Evolutionary conservation across 257 asterid species (phyloP).

Genomic region (Solanum tacnaense): DNA sequence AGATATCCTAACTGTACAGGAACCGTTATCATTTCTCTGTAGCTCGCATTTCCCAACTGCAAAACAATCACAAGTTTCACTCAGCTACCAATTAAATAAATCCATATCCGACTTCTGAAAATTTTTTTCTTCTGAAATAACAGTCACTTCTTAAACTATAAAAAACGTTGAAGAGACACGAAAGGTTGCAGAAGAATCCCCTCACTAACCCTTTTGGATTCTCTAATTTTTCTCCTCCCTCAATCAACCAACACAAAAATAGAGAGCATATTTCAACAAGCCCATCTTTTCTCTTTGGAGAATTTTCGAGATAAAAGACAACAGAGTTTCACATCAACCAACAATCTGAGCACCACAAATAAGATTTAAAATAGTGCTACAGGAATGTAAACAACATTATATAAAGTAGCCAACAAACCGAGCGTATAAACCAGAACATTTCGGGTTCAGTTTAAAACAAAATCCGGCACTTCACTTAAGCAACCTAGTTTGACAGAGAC

Average conservation of each 20-base stretch:
- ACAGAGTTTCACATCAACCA: neutral
- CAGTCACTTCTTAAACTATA: neutral
- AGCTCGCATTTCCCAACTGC: slow-evolving; percentile 64
- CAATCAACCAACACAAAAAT: neutral
- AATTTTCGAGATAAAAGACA: neutral
- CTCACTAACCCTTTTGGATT: neutral
- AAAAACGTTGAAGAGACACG: neutral
- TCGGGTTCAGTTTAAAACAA: neutral
- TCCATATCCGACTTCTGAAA: neutral
- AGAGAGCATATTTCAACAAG: neutral
- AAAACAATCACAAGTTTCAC: neutral
- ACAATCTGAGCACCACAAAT: neutral
- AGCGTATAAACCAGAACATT: neutral
- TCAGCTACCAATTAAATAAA: neutral
- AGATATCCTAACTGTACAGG: slow-evolving; percentile 65
- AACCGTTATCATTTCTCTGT: slow-evolving; percentile 44
- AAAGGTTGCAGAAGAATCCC: neutral
- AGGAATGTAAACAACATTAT: neutral
- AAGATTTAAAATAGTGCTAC: neutral
- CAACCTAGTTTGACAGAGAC: neutral
- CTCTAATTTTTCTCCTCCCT: neutral
- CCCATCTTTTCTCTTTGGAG: neutral
- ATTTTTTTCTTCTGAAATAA: neutral
- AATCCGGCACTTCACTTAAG: neutral
- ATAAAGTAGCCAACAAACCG: neutral